These are phyloP conservation scores for Isabelozyma heimii DNA, from an alignment of 805 yeast genomes.

Conservation along the genomic window DNA sequence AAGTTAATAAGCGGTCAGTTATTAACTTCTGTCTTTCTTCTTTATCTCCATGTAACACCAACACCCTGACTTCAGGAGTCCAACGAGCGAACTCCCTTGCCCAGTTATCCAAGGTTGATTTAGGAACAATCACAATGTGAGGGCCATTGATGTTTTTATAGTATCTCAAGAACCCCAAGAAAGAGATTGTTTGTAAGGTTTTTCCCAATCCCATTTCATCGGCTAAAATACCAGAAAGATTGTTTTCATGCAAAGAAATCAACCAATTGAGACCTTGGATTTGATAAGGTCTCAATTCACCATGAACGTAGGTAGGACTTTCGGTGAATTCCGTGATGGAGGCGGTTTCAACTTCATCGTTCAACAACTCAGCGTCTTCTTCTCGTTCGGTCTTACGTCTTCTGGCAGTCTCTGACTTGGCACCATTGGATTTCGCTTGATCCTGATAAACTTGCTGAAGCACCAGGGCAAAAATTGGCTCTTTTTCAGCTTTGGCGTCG, in stretches of 20 bases:
- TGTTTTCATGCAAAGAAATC: conserved; percentile 62
- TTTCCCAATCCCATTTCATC: conserved; percentile 89
- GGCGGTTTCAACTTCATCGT: conserved; percentile 44
- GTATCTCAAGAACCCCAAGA: conserved; percentile 68
- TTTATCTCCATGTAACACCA: conserved; percentile 73
- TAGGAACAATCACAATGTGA: conserved; percentile 73
- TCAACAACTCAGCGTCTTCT: conserved; percentile 73
- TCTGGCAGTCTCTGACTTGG: conserved; percentile 31
- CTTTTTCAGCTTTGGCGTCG: conserved; percentile 60
- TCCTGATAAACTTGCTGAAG: conserved; percentile 35
- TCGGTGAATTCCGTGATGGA: conserved; percentile 48
- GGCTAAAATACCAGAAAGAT: conserved; percentile 72
- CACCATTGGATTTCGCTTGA: conserved; percentile 9
- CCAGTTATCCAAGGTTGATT: conserved; percentile 82
- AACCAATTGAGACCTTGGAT: conserved; percentile 82
- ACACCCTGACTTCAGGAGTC: conserved; percentile 76
- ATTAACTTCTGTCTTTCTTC: conserved; percentile 59
- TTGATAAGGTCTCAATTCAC: conserved; percentile 69
- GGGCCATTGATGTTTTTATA: conserved; percentile 64
- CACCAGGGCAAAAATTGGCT: conserved; percentile 53
- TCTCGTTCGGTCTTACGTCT: conserved; percentile 73
- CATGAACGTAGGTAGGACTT: conserved; percentile 52
- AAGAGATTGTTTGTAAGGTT: conserved; percentile 76
- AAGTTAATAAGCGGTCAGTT: conserved; percentile 45
- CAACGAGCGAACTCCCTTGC: conserved; percentile 70